These are phyloP conservation scores for Chrysanthemum seticuspe DNA, from an alignment of 129 eudicot species.

Conservation along the genomic window DNA sequence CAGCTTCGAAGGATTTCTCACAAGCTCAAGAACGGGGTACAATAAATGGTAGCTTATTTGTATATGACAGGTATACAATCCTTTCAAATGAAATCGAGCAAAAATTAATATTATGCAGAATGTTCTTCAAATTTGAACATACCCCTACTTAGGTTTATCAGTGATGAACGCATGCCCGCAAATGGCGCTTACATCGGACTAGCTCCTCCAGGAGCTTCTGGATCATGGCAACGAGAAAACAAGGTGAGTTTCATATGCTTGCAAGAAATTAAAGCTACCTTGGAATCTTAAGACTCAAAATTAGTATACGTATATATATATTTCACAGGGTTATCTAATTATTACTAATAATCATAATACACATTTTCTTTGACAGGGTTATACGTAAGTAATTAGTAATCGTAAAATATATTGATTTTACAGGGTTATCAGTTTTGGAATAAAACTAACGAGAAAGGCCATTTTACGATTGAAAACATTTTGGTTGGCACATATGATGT, in stretches of 20 bases:
- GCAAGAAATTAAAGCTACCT: neutral
- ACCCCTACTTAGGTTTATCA: conserved; percentile 36
- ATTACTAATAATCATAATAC: too few relatives aligned
- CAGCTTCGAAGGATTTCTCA: conserved; percentile 46
- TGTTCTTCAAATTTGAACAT: neutral
- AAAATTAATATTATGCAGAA: neutral
- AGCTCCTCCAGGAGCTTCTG: conserved; percentile 65
- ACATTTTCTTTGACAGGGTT: too few relatives aligned
- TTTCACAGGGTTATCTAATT: too few relatives aligned
- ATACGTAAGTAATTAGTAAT: neutral
- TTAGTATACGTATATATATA: too few relatives aligned
- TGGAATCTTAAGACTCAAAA: too few relatives aligned
- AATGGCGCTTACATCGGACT: conserved; percentile 66
- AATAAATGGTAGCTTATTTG: conserved; percentile 42
- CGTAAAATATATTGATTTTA: neutral
- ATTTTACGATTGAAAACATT: conserved; percentile 50
- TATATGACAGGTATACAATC: conserved; percentile 39
- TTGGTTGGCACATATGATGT: conserved; percentile 64
- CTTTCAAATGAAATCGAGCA: neutral
- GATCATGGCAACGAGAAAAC: conserved; percentile 88
- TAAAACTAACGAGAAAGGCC: conserved; percentile 54
- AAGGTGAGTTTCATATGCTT: conserved; percentile 48
- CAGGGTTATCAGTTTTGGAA: conserved; percentile 96
- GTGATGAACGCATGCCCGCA: conserved; percentile 36
- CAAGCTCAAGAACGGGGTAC: conserved; percentile 37